Evolutionary conservation across 768 basidiomycete species (phyloP), one percentile per base, ranked within the genome.

Genomic region (Dacryopinax primogenitus): DNA sequence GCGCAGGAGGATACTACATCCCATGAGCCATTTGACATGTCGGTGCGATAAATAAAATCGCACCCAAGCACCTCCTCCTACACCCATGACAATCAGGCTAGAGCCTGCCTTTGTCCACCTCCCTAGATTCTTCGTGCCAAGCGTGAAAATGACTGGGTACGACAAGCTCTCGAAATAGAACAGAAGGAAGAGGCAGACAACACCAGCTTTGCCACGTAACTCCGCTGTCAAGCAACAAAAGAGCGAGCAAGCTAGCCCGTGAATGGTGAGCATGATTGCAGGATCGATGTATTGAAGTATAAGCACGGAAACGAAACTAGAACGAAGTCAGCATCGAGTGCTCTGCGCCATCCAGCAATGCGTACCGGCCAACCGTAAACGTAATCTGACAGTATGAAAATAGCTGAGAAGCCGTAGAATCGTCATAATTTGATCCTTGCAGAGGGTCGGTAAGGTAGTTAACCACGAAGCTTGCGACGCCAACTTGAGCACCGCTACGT

Each of bases 131-230:
- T 85, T 84, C 62, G 85, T 86, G 7, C 78, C 84, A 36, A 86
- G 77, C 1, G 84, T 86, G 75, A 85, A 86, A 66, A 86, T 83
- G 67, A 82, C 82, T 3, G 84, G 84, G 68, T 85, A 67, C 16
- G 86, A 87, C 66, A 88, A 87, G 33, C 85, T 86, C 74, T 87
- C 86, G 72, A 86, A 86, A 78, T 85, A 86, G 79, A 87, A 86
- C 64, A 88, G 74, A 64, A 77, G 16, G 70, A 86, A 87, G 35
- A 88, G 72, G 74, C 81, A 85, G 11, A 77, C 82, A 41, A 88
- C 75, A 34, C 83, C 87, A 3, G 79, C 75, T 63, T 76, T 75
- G 15, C 86, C 84, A 7, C 78, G 75, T 7, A 83, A 71, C 28
- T 80, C 76, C 11, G 83, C 78, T 58, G 82, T 76, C 62, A 80